Conservation (phyloP, 345 rosid species). For the Mangifera indica region DNA sequence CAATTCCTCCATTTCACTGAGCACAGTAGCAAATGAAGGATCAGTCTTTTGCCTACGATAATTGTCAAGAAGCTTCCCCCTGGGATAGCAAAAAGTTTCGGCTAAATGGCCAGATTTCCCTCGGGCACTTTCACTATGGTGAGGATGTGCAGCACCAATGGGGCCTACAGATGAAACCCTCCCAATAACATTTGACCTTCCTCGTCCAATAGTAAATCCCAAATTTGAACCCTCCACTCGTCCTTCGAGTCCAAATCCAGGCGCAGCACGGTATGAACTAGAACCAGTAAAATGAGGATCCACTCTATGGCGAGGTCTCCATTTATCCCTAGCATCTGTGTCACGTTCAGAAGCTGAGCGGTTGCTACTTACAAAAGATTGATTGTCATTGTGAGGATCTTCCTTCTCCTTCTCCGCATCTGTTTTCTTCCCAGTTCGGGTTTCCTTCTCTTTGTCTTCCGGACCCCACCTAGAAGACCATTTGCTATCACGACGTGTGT, state of each 20-base stretch:
- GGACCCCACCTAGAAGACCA: constrained; percentile 90
- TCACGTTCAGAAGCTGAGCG: constrained; percentile 52
- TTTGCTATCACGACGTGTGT: constrained; percentile 57
- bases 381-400: constrained; percentile 43
- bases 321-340: constrained; percentile 63
- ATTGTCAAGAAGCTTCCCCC: constrained; percentile 68
- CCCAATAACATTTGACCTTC: constrained; percentile 47
- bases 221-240: constrained; percentile 43
- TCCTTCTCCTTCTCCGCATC: constrained; percentile 51
- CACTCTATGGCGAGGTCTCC: constrained; percentile 75
- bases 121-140: constrained; percentile 34
- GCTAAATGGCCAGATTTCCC: constrained; percentile 38
- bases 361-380: constrained; percentile 33
- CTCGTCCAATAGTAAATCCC: constrained; percentile 64
- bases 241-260: constrained; percentile 61
- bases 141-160: constrained; percentile 24
- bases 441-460: constrained; percentile 64
- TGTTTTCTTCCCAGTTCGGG: constrained; percentile 50
- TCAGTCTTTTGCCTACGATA: constrained; percentile 48
- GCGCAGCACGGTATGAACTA: constrained; percentile 51
- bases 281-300: constrained; percentile 48
- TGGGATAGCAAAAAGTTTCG: constrained; percentile 52
- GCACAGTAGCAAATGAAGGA: constrained; percentile 35
- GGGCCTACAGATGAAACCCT: constrained; percentile 32
- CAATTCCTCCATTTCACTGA: constrained; percentile 47